These are phyloP conservation scores for Chlorophyllum brunneum DNA, from an alignment of 768 basidiomycete species.

Conservation along the genomic window DNA sequence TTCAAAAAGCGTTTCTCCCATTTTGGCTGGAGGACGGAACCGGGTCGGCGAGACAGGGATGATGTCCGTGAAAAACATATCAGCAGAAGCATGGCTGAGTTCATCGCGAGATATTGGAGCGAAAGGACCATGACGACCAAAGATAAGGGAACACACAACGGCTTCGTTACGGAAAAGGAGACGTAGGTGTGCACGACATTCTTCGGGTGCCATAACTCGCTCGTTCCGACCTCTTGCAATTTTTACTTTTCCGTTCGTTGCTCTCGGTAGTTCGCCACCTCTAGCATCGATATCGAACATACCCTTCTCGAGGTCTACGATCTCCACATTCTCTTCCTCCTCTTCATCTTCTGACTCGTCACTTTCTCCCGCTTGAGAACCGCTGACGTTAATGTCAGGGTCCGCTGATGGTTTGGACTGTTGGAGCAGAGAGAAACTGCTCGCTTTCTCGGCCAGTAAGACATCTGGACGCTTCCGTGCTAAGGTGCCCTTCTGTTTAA, in stretches of 20 bases:
- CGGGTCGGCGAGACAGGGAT: slow-evolving; percentile 90
- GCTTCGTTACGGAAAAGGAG: slow-evolving; percentile 81
- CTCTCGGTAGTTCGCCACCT: slow-evolving; percentile 46
- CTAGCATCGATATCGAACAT: slow-evolving; percentile 14
- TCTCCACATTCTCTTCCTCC: slow-evolving; percentile 32
- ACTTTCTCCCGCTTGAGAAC: slow-evolving; percentile 45
- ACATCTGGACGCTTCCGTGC: slow-evolving; percentile 74
- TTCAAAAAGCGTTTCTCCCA: slow-evolving; percentile 93
- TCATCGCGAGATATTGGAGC: slow-evolving; percentile 55
- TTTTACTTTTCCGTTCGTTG: slow-evolving; percentile 77
- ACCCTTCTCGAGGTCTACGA: slow-evolving; percentile 15
- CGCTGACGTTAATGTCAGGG: slow-evolving; percentile 46
- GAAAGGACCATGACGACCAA: slow-evolving; percentile 89
- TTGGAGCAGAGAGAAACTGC: slow-evolving; percentile 22
- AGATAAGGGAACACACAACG: slow-evolving; percentile 81
- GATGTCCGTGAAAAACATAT: slow-evolving; percentile 97
- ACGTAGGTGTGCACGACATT: slow-evolving; percentile 92
- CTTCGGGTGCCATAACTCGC: slow-evolving; percentile 85
- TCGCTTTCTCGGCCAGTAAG: slow-evolving; percentile 48
- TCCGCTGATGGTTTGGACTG: slow-evolving; percentile 21
- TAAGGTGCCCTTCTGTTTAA: slow-evolving; percentile 67
- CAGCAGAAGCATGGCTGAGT: slow-evolving; percentile 72
- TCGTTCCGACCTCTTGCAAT: slow-evolving; percentile 79
- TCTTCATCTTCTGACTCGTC: slow-evolving; percentile 50
- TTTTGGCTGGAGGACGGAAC: slow-evolving; percentile 88